These are phyloP conservation scores for Fusarium stilboides DNA, from an alignment of 2,329 filamentous ascomycete genomes.

Conservation along the genomic window DNA sequence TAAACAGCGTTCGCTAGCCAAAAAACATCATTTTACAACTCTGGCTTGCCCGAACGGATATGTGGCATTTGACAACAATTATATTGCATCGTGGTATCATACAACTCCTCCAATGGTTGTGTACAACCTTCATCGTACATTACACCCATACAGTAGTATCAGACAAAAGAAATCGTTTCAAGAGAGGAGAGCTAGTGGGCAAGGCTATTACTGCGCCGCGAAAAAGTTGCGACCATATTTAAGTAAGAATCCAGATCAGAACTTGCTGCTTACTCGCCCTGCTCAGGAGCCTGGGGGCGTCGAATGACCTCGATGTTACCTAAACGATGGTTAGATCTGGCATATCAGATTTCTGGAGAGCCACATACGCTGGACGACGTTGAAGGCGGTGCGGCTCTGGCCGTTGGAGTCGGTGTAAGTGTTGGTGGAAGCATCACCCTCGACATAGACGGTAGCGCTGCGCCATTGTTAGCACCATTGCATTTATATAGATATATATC, in stretches of 20 bases:
- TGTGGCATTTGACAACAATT: slow-evolving; percentile 26
- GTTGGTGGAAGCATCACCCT: slow-evolving; percentile 83
- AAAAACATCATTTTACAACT: not conserved
- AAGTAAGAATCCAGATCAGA: not conserved
- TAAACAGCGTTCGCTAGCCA: not conserved
- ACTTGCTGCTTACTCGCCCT: slow-evolving; percentile 40
- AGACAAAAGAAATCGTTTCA: slow-evolving; percentile 41
- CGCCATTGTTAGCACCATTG: slow-evolving; percentile 30
- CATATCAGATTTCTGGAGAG: not conserved
- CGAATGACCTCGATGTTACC: slow-evolving; percentile 64
- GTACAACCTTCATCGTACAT: slow-evolving; percentile 44
- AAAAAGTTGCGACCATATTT: slow-evolving; percentile 8
- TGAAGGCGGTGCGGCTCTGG: slow-evolving; percentile 75
- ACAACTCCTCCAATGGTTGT: slow-evolving; percentile 38
- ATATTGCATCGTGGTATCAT: slow-evolving; percentile 49
- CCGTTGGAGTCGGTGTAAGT: slow-evolving; percentile 80
- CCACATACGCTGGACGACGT: slow-evolving; percentile 83
- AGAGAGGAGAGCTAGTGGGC: slow-evolving; percentile 40
- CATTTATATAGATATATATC: too few species aligned
- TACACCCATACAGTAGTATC: slow-evolving; percentile 39
- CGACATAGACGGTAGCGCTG: slow-evolving; percentile 85
- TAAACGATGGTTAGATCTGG: slow-evolving; percentile 46
- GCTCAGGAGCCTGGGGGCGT: slow-evolving; percentile 55
- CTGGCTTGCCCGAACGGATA: not conserved
- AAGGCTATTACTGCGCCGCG: slow-evolving; percentile 8